Percentiles rank a stretch among this genome's conserved stretches.
Conservation (phyloP, 371 early-diverging fungal species). For the Syncephalastrum contaminatum region DNA sequence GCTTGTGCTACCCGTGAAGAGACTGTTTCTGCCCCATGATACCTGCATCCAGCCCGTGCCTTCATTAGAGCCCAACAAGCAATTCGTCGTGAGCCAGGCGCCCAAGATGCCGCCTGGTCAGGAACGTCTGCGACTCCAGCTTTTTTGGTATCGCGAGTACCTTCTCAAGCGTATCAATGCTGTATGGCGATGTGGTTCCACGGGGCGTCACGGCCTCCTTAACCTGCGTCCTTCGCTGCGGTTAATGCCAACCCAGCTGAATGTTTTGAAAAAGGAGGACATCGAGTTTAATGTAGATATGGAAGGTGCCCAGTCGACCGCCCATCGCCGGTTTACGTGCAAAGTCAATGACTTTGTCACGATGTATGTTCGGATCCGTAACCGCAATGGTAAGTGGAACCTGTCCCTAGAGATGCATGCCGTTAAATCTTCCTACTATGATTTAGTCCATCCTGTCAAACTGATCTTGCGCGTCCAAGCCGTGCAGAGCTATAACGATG, state of each 20-base stretch:
- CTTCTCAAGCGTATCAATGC: slow-evolving; percentile 57
- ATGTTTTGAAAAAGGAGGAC: slow-evolving; percentile 58
- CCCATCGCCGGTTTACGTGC: slow-evolving; percentile 47
- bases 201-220: slow-evolving; percentile 50
- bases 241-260: slow-evolving; percentile 50
- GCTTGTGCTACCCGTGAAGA: slow-evolving; percentile 60
- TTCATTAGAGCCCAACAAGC: slow-evolving; percentile 67
- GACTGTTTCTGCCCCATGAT: slow-evolving; percentile 55
- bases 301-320: slow-evolving; percentile 24
- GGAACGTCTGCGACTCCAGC: slow-evolving; percentile 52
- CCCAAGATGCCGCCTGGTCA: slow-evolving; percentile 44
- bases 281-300: slow-evolving; percentile 52
- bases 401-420: neutral
- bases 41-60: slow-evolving; percentile 62
- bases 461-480: slow-evolving; percentile 63
- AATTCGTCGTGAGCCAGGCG: slow-evolving; percentile 72
- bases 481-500: slow-evolving; percentile 66
- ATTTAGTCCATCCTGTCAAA: slow-evolving; percentile 49
- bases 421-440: neutral
- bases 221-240: slow-evolving; percentile 52
- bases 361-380: slow-evolving; percentile 51
- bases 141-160: slow-evolving; percentile 83
- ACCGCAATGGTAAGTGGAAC: slow-evolving; percentile 38
- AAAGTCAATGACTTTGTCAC: slow-evolving; percentile 50
- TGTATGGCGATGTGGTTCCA: slow-evolving; percentile 43